Evolutionary conservation across 2,329 filamentous ascomycete genomes (phyloP).

Genomic region (Pseudocercospora pini-densiflorae): DNA sequence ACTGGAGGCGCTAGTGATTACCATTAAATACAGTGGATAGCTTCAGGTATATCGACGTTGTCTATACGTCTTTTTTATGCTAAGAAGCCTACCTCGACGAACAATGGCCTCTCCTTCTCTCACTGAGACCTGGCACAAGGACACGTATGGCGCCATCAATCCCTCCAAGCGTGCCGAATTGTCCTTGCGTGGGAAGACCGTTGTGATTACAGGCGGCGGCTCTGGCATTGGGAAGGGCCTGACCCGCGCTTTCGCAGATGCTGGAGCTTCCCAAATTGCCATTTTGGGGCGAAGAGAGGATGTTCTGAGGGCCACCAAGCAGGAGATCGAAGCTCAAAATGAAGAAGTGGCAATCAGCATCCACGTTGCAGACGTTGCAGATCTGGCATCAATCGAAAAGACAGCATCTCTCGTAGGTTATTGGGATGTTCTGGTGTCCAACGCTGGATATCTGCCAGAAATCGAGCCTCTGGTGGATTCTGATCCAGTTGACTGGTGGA

Average conservation of each 20-base stretch:
- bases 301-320: neutral
- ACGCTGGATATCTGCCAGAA: conserved; percentile 1
- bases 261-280: conserved; percentile 50
- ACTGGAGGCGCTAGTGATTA: neutral
- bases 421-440: conserved; percentile 6
- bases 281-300: conserved; percentile 31
- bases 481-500: conserved; percentile 1
- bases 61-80: neutral
- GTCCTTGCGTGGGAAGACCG: conserved; percentile 39
- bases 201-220: conserved; percentile 51
- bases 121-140: conserved; percentile 1
- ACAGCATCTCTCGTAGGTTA: neutral
- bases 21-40: neutral
- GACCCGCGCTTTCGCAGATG: conserved; percentile 48
- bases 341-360: neutral
- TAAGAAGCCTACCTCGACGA: neutral
- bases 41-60: neutral
- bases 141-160: conserved; percentile 41
- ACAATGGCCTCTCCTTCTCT: neutral
- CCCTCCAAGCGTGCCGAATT: conserved; percentile 43
- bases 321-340: neutral
- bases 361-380: neutral
- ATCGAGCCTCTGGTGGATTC: neutral
- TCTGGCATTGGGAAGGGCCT: conserved; percentile 52
- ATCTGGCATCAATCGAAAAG: neutral